Evolutionary conservation across 495 filamentous ascomycete genomes (phyloP), one percentile per base, ranked within the genome.

Genomic region (Tuber umbilicatum): DNA sequence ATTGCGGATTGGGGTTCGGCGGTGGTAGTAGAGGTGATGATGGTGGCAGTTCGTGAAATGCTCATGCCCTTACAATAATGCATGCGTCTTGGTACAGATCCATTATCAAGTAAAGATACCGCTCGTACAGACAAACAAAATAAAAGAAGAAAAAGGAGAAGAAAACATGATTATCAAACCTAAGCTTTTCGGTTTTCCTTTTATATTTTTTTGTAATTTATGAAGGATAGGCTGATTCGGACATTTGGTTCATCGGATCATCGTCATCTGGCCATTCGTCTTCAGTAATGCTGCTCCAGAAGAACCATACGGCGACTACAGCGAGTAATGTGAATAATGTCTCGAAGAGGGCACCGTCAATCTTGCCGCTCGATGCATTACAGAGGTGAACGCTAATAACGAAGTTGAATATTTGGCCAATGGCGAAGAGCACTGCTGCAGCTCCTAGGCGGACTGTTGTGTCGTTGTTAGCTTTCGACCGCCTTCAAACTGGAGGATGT

Each of bases 211-310:
- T 12, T 35, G 31, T 14, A 40, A 17, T 71, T 80, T 74, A 81
- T 40, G 79, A 17, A 50, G 79, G 23, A 50, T 81, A 81, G 47
- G 21, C 68, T 39, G 70, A 74, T 72, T 81, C 78, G 27, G 78
- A 78, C 40, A 78, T 77, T 9, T 73, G 77, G 43, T 79, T 75
- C 73, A 78, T 75, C 39, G 81, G 60, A 73, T 82, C 78, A 50
- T 82, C 78, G 43, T 82, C 83, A 64, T 64, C 55, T 1, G 95
- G 93, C 95, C 95, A 99, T 85, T 97, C 94, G 81, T 99, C 95
- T 85, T 99, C 95, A 6, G 95, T 99, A 81, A 99, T 99, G 85
- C 93, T 97, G 60, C 93, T 94, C 95, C 96, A 98, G 86, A 99
- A 99, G 76, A 91, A 81, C 94, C 94, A 99, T 70, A 97, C 81